Conservation (phyloP, 2,329 filamentous ascomycete genomes). For the Cryphonectria carpinicola region DNA sequence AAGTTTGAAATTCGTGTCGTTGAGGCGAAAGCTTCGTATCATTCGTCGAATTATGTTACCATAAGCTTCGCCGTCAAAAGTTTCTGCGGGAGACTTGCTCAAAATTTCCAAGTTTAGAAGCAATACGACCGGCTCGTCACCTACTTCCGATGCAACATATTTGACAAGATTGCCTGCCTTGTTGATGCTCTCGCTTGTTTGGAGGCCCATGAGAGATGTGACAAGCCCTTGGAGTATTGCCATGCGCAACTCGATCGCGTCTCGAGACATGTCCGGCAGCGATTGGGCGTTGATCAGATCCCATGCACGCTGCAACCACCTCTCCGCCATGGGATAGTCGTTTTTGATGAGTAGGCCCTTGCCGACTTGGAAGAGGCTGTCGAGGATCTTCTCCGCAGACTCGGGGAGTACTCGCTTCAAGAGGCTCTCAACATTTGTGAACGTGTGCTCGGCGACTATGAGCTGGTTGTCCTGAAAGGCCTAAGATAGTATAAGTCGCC, state of each 20-base stretch:
- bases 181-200: constrained; percentile 47
- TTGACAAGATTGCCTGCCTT: constrained; percentile 62
- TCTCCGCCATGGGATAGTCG: constrained; percentile 59
- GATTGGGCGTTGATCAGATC: constrained; percentile 60
- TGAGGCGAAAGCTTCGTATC: constrained; percentile 62
- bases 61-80: constrained; percentile 54
- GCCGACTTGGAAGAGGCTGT: constrained; percentile 75
- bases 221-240: constrained; percentile 69
- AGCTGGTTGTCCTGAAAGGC: constrained; percentile 74
- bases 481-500: constrained; percentile 46
- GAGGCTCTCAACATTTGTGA: constrained; percentile 57
- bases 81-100: constrained; percentile 49
- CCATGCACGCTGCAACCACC: constrained; percentile 75
- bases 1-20: constrained; percentile 66
- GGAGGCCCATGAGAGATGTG: constrained; percentile 54
- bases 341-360: constrained; percentile 56
- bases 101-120: constrained; percentile 72
- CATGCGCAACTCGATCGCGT: constrained; percentile 66
- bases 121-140: constrained; percentile 66
- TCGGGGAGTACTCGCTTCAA: constrained; percentile 47
- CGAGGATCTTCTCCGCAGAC: constrained; percentile 64
- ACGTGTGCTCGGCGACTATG: constrained; percentile 81
- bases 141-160: constrained; percentile 65
- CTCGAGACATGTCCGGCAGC: constrained; percentile 58
- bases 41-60: constrained; percentile 62